Base-by-base conservation (phyloP, 495 filamentous ascomycete species). In the Xylaria curta region DNA sequence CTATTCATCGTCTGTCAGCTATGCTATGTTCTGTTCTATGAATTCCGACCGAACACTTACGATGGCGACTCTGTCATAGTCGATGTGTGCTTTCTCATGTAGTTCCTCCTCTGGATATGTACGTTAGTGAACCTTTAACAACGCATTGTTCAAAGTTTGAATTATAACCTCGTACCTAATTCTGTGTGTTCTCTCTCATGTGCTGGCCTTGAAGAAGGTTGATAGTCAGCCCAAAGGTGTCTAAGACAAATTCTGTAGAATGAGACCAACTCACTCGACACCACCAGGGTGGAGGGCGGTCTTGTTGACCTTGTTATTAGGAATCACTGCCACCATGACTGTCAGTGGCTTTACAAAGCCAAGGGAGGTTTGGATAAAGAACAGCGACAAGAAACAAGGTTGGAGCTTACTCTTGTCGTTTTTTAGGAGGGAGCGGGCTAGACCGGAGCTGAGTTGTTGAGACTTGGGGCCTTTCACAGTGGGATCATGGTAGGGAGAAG, bases 31-130 rank as follows among this genome's bases (percentile, higher is more conserved):
- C 38, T 53, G n/a, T 19, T 46, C 44, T 49, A 53, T 64, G 7
- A 19, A 61, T 54, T 26, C 33, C 38, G 56, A 33, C 10, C 21
- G 6, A 44, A 60, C 49, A 74, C 91, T 79, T 86, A 97, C 95
- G 87, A 99, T 99, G 70, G 97, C 92, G 76, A 99, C 96, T 76
- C 97, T 92, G 84, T 98, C 93, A 81, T 98, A 99, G 90, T 99
- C 96, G 84, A 99, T 98, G 88, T 98, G 94, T 76, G 96, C 97
- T 81, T 93, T 94, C 84, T 98, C 94, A 82, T 98, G 95, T 53
- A 99, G 91, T 82, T 97, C 94, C 86, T 98, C 94, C 84, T 98
- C 85, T 81, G 58, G 42, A 59, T 10, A 46, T 4, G n/a, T 73
- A 75, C 26, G 19, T 80, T 72, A 79, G 79, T 67, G 17, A 24